A percentile compares a stretch with the other conserved stretches of the same genome.
These are phyloP conservation scores for Tuber brumale DNA, from an alignment of 495 filamentous ascomycete genomes.

Conservation along the genomic window DNA sequence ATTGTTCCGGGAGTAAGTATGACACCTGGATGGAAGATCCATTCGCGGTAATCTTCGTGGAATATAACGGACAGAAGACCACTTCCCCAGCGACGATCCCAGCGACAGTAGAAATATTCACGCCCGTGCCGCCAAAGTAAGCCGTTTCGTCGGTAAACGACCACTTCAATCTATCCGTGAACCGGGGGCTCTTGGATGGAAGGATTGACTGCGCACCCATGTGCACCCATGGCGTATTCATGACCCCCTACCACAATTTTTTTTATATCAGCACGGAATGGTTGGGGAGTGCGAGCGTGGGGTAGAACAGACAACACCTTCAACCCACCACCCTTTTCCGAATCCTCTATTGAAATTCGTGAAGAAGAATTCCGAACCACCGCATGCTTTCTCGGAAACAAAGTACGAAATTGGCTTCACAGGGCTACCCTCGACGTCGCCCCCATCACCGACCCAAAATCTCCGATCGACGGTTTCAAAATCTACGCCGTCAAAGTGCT, in stretches of 20 bases:
- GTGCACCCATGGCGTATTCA: constrained; percentile 36
- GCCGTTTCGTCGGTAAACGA: constrained; percentile 22
- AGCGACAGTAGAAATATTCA: constrained; percentile 19
- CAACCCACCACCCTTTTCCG: constrained; percentile 27
- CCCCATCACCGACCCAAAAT: constrained; percentile 44
- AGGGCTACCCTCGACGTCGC: neutral
- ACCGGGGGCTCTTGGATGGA: constrained; percentile 22
- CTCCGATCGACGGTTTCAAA: constrained; percentile 41
- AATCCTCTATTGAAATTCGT: constrained; percentile 46
- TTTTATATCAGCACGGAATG: constrained; percentile 5
- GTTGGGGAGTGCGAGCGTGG: neutral
- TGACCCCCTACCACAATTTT: constrained; percentile 14
- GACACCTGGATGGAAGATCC: constrained; percentile 26
- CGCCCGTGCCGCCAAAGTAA: constrained; percentile 32
- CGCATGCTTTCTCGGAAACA: constrained; percentile 31
- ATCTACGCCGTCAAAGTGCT: constrained; percentile 42
- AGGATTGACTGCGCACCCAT: constrained; percentile 37
- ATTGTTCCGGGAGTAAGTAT: constrained; percentile 21
- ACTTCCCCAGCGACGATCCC: neutral
- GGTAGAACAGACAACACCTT: constrained; percentile 22
- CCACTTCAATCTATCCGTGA: constrained; percentile 28
- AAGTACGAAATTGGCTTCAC: constrained; percentile 17
- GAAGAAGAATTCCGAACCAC: constrained; percentile 45
- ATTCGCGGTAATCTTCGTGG: constrained; percentile 10
- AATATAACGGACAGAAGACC: constrained; percentile 29